These are phyloP conservation scores for Prunus fruticosa DNA, from an alignment of 306 rosid species.

Conservation along the genomic window DNA sequence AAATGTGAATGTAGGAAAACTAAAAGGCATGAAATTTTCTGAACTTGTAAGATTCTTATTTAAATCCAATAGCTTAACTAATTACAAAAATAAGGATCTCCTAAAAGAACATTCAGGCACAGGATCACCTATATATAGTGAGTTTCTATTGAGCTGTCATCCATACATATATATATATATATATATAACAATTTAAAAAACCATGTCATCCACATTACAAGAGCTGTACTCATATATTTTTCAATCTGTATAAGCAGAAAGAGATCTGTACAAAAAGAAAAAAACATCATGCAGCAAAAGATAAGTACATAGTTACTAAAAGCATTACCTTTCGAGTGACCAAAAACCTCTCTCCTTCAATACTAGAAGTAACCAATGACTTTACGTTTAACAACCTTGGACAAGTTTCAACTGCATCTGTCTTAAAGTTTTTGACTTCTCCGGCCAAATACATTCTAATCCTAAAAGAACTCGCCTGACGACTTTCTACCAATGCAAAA, in stretches of 20 bases:
- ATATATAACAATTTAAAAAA: neutral
- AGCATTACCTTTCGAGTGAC: slow-evolving; percentile 67
- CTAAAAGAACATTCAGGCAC: neutral
- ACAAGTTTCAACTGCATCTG: slow-evolving; percentile 41
- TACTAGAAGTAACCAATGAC: slow-evolving; percentile 45
- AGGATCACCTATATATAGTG: neutral
- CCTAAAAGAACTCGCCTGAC: slow-evolving; percentile 45
- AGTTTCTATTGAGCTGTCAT: no score
- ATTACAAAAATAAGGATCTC: neutral
- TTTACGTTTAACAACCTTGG: slow-evolving; percentile 61
- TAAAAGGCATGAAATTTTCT: neutral
- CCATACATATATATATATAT: no score
- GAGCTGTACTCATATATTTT: neutral
- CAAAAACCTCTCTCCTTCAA: slow-evolving; percentile 51
- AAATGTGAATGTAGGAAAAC: neutral
- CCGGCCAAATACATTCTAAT: slow-evolving; percentile 77
- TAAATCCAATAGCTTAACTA: neutral
- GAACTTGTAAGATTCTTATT: neutral
- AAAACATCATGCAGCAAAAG: neutral
- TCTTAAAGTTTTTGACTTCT: slow-evolving; percentile 44
- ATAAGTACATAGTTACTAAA: neutral
- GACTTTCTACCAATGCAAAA: slow-evolving; percentile 81
- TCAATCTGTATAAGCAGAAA: neutral
- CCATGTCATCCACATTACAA: neutral
- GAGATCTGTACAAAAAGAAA: neutral